Conservation (phyloP, 495 filamentous ascomycete genomes). For the Lindgomyces ingoldianus region DNA sequence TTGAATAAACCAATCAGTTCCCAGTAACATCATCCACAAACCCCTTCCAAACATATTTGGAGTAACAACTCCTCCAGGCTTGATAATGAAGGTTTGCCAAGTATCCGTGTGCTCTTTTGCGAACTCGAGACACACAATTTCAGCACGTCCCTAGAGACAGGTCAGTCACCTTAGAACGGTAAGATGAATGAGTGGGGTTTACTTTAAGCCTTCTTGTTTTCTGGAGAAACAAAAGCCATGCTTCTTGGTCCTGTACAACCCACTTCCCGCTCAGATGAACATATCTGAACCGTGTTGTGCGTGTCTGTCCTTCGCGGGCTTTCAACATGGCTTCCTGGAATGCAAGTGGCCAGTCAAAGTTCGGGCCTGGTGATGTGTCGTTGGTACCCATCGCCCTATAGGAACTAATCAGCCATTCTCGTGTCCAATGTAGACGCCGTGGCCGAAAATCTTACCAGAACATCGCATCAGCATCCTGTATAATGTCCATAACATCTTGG, state of each 20-base stretch:
- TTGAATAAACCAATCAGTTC: background rate
- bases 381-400: slow-evolving; percentile 10
- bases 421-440: no score
- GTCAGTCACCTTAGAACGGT: background rate
- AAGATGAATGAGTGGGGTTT: background rate
- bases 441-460: background rate
- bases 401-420: background rate
- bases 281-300: slow-evolving; percentile 3
- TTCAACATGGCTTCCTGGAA: slow-evolving; percentile 8
- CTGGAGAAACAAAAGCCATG: background rate
- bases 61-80: slow-evolving; percentile 2
- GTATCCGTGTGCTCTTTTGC: slow-evolving; percentile 3
- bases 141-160: background rate
- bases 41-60: background rate
- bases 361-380: slow-evolving; percentile 7
- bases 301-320: slow-evolving; percentile 7
- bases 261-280: background rate
- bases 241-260: slow-evolving; percentile 1
- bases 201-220: slow-evolving; percentile 6
- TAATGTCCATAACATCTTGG: background rate
- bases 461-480: slow-evolving; percentile 6
- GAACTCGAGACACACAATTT: background rate
- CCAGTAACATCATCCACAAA: background rate
- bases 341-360: slow-evolving; percentile 2
- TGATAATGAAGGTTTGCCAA: slow-evolving; percentile 8